Conservation (phyloP, 1,284 basidiomycete species). For the Peniophora sp. region DNA sequence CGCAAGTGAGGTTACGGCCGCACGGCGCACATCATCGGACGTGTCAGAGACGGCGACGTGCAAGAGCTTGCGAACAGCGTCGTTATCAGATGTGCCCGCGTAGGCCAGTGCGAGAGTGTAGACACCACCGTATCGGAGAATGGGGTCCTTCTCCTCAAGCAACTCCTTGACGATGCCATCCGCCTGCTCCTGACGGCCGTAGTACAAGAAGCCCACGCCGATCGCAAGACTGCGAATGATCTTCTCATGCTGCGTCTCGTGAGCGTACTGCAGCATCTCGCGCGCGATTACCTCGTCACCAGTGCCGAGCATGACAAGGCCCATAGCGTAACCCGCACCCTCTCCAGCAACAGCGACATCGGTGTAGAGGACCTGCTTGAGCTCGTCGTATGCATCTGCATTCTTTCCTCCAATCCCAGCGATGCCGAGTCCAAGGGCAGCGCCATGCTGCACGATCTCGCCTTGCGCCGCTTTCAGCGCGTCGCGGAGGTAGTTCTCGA, state of each 20-base stretch:
- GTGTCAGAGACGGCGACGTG: constrained; percentile 97
- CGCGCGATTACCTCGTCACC: constrained; percentile 71
- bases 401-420: constrained; percentile 89
- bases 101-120: constrained; percentile 93
- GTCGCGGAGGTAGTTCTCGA: constrained; percentile 70
- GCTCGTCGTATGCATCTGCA: constrained; percentile 83
- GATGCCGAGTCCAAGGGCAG: constrained; percentile 88
- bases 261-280: constrained; percentile 92
- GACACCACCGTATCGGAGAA: constrained; percentile 92
- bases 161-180: constrained; percentile 71
- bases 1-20: constrained; percentile 89
- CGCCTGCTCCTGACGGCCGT: constrained; percentile 86
- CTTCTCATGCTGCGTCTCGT: constrained; percentile 96
- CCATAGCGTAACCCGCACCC: constrained; percentile 93
- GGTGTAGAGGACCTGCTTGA: constrained; percentile 82
- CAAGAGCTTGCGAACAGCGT: constrained; percentile 81
- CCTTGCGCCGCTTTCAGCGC: constrained; percentile 65
- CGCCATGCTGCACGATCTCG: constrained; percentile 93
- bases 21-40: constrained; percentile 90
- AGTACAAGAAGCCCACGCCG: constrained; percentile 86
- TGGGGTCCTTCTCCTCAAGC: constrained; percentile 87
- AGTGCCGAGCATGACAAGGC: constrained; percentile 91
- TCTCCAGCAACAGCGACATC: constrained; percentile 94
- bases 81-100: constrained; percentile 90
- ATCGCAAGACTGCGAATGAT: constrained; percentile 92